phyloP scores from a whole-genome alignment of 257 asterid genomes.

The Solanum chiquidenum region DNA sequence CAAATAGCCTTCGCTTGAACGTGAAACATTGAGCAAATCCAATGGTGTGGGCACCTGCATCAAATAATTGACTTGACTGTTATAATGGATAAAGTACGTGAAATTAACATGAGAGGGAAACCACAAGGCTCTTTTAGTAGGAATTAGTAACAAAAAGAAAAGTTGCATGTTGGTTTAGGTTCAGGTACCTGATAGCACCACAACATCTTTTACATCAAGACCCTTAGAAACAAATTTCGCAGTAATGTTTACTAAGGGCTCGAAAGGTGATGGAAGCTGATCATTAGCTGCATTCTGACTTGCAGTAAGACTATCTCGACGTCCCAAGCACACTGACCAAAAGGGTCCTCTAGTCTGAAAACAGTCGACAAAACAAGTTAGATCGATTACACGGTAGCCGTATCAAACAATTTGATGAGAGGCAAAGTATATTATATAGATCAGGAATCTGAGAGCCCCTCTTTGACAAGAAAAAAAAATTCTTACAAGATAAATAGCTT shows the following conservation, averaged over 20 bases:
- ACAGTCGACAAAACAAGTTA: neutral
- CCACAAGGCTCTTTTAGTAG: neutral
- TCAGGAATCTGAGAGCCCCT: neutral
- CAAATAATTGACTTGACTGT: neutral
- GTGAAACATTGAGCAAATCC: conserved; percentile 74
- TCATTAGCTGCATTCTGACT: conserved; percentile 42
- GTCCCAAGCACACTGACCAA: conserved; percentile 50
- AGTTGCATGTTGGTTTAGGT: neutral
- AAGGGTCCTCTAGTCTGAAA: conserved; percentile 51
- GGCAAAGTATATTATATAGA: neutral
- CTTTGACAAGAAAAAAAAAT: neutral
- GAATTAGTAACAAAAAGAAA: neutral
- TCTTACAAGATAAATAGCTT: conserved; percentile 50
- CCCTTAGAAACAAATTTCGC: conserved; percentile 53
- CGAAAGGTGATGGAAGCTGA: conserved; percentile 58
- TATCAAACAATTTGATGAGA: neutral
- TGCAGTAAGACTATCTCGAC: conserved; percentile 68
- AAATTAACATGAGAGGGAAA: neutral
- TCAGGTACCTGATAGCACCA: conserved; percentile 55
- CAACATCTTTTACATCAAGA: conserved; percentile 54
- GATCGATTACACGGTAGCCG: neutral
- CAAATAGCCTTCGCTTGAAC: conserved; percentile 49
- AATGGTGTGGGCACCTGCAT: conserved; percentile 62
- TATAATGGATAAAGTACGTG: neutral
- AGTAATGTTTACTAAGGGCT: conserved; percentile 46